Evolutionary conservation across 23 red algal species (phyloP).

Genomic region (Rhodosorus marinus): DNA sequence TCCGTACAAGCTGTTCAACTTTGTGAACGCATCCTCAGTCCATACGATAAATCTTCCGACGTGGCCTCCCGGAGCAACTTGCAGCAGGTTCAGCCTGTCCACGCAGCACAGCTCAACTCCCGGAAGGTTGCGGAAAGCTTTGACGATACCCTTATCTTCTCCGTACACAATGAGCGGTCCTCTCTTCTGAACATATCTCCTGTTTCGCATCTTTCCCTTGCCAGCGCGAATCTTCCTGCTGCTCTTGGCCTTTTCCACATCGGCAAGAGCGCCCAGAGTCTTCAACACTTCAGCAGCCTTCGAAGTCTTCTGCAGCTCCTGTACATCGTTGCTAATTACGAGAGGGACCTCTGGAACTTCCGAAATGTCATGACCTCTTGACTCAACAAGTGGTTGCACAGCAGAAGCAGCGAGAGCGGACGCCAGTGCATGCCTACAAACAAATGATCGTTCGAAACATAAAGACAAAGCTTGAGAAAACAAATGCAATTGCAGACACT

Average conservation of each 20-base stretch:
- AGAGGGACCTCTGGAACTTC: slow-evolving; percentile 77
- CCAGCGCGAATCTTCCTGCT: slow-evolving; percentile 63
- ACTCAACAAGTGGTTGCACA: slow-evolving; percentile 76
- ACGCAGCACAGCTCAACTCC: slow-evolving; percentile 73
- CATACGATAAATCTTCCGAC: slow-evolving; percentile 88
- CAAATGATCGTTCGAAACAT: too few species aligned
- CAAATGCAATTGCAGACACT: too few species aligned
- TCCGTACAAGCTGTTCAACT: slow-evolving; percentile 74
- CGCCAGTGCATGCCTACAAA: slow-evolving; percentile 57
- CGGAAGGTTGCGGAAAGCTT: slow-evolving; percentile 83
- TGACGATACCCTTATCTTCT: slow-evolving; percentile 67
- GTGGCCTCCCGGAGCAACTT: slow-evolving; percentile 90
- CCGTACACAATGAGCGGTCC: slow-evolving; percentile 91
- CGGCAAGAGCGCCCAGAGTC: slow-evolving; percentile 65
- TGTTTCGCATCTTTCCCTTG: slow-evolving; percentile 84
- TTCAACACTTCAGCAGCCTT: slow-evolving; percentile 53
- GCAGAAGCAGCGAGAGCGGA: slow-evolving; percentile 78
- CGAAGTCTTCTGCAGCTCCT: slow-evolving; percentile 49
- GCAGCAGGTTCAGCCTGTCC: slow-evolving; percentile 61
- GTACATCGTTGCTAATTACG: slow-evolving; percentile 33
- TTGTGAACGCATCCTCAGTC: slow-evolving; percentile 63
- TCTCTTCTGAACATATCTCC: slow-evolving; percentile 57
- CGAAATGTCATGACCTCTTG: slow-evolving; percentile 79
- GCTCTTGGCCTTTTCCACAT: slow-evolving; percentile 58
- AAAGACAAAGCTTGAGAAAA: too few species aligned